These are phyloP conservation scores for Deuterostichococcus epilithicus DNA, from an alignment of 139 green algal genomes.

Conservation along the genomic window DNA sequence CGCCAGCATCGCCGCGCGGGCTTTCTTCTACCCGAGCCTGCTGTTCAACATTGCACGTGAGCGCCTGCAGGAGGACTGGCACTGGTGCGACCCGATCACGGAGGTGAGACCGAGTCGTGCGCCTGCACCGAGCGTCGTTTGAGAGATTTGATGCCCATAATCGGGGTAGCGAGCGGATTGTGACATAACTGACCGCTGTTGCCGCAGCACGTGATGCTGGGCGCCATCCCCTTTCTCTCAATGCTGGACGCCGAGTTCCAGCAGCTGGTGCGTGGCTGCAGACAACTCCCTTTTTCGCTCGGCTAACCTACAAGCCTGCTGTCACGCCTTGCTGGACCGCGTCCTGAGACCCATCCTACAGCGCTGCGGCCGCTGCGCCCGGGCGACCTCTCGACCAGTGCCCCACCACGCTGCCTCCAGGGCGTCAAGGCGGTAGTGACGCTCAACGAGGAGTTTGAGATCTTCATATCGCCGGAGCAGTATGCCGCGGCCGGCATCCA, in stretches of 20 bases:
- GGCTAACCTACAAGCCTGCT: no score
- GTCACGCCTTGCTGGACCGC: no score
- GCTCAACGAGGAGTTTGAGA: constrained; percentile 28
- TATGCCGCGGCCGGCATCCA: constrained; percentile 15
- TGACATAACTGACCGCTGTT: no score
- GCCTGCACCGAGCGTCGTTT: no score
- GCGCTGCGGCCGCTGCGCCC: no score
- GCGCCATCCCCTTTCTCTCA: constrained; percentile 9
- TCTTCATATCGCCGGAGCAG: constrained; percentile 17
- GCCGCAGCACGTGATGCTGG: constrained; percentile 17
- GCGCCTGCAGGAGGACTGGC: constrained; percentile 10
- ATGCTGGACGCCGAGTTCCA: constrained; percentile 17
- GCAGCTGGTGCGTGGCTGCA: constrained; percentile 5
- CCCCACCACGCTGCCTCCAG: neutral
- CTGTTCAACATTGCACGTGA: constrained; percentile 7
- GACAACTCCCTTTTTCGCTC: no score
- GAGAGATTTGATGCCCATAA: no score
- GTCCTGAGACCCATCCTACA: no score
- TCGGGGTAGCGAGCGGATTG: no score
- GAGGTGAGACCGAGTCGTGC: no score
- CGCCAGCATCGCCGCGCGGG: neutral
- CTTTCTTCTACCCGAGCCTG: constrained; percentile 9
- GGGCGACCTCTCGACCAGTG: no score
- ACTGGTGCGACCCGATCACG: constrained; percentile 15
- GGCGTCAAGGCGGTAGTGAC: constrained; percentile 22